These are phyloP conservation scores for Botryotinia convoluta DNA, from an alignment of 2,329 filamentous ascomycete genomes.

Conservation along the genomic window DNA sequence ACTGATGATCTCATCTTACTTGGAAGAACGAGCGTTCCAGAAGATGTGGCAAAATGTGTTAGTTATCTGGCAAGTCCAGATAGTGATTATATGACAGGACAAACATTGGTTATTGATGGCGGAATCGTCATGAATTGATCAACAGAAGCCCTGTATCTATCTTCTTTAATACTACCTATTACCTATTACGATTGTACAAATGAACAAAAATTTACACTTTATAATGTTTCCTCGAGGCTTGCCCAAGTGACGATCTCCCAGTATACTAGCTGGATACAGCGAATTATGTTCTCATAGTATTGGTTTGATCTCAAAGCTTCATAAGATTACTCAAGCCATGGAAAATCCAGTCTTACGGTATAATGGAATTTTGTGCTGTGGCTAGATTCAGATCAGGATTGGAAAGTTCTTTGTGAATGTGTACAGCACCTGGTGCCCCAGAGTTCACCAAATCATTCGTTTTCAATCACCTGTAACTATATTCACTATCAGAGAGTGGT, in stretches of 20 bases:
- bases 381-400: background rate
- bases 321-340: background rate
- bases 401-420: background rate
- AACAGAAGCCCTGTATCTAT: background rate
- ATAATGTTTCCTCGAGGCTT: background rate
- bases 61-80: slow-evolving; percentile 58
- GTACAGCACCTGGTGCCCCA: no score
- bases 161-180: background rate
- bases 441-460: background rate
- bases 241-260: background rate
- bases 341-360: background rate
- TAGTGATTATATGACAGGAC: slow-evolving; percentile 63
- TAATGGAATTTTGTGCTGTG: background rate
- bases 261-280: background rate
- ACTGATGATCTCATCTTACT: slow-evolving; percentile 53
- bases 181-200: rapidly evolving
- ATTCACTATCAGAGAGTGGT: background rate
- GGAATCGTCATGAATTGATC: slow-evolving; percentile 29
- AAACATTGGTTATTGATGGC: slow-evolving; percentile 57
- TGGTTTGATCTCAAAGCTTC: rapidly evolving
- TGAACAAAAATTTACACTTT: background rate
- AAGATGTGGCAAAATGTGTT: slow-evolving; percentile 63
- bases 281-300: background rate
- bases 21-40: slow-evolving; percentile 55
- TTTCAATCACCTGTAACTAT: background rate